Evolutionary conservation across 768 basidiomycete species (phyloP).

Genomic region (Mycena floridula): DNA sequence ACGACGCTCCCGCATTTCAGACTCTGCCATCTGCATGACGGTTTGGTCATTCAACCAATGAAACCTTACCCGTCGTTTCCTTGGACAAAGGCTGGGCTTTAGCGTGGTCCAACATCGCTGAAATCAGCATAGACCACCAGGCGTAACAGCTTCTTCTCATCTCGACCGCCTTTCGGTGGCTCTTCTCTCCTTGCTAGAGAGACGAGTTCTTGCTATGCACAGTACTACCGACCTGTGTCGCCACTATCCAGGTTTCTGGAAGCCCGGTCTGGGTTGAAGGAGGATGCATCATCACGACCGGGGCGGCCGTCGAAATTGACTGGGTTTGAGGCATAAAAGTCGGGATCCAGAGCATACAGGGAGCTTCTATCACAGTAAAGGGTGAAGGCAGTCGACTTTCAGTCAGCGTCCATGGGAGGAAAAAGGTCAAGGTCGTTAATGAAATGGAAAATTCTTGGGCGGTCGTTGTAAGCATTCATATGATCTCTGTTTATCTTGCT

Average conservation of each 20-base stretch:
- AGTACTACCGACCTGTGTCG: constrained; percentile 36
- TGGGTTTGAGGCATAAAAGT: constrained; percentile 33
- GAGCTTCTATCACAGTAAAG: constrained; percentile 60
- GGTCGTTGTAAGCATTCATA: no score
- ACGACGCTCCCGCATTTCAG: no score
- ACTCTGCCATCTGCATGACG: no score
- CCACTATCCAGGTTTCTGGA: constrained; percentile 34
- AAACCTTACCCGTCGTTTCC: constrained; percentile 40
- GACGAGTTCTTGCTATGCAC: constrained; percentile 73
- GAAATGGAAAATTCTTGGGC: no score
- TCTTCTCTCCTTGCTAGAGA: constrained; percentile 63
- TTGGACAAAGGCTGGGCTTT: constrained; percentile 56
- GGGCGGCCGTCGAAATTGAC: constrained; percentile 21
- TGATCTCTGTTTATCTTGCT: no score
- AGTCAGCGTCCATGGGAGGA: constrained; percentile 66
- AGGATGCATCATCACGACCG: constrained; percentile 69
- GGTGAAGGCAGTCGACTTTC: constrained; percentile 75
- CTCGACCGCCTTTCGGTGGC: constrained; percentile 71
- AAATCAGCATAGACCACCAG: constrained; percentile 80
- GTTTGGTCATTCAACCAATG: no score
- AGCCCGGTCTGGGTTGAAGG: constrained; percentile 45
- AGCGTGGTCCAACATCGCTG: constrained; percentile 78
- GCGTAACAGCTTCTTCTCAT: constrained; percentile 52
- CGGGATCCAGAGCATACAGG: constrained; percentile 53
- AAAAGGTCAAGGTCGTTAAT: no score